phyloP scores from a whole-genome alignment of 2,329 filamentous ascomycete species.

The Sclerotinia nivalis region DNA sequence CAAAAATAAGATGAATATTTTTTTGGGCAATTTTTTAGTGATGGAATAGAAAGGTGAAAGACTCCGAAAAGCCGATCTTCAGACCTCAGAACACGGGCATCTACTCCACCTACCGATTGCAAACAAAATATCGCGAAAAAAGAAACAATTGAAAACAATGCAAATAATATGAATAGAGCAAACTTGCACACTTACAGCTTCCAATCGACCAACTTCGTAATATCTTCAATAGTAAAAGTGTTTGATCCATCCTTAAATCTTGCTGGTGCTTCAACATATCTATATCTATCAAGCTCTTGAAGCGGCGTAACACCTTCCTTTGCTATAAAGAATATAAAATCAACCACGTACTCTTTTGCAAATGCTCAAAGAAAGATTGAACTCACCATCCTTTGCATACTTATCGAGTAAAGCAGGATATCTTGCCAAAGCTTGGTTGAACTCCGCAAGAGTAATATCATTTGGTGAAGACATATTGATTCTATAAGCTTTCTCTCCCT shows the following conservation, averaged over 20 bases:
- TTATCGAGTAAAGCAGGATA: slow-evolving; percentile 36
- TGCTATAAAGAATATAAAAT: slow-evolving; percentile 30
- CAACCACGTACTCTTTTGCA: slow-evolving; percentile 21
- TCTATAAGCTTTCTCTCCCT: slow-evolving; percentile 2
- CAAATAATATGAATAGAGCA: not conserved
- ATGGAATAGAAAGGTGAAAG: not conserved
- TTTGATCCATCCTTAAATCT: slow-evolving; percentile 46
- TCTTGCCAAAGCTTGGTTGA: slow-evolving; percentile 36
- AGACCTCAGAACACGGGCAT: not conserved
- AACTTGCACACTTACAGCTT: slow-evolving; percentile 61
- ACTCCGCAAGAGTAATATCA: slow-evolving; percentile 35
- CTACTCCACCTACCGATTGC: not conserved
- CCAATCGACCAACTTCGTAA: slow-evolving; percentile 66
- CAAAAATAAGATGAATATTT: slow-evolving; percentile 16
- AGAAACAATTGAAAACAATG: slow-evolving; percentile 26
- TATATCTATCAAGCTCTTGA: slow-evolving; percentile 58
- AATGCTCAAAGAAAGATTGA: not conserved
- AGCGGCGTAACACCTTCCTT: slow-evolving; percentile 43
- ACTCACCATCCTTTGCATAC: slow-evolving; percentile 34
- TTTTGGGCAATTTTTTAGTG: not conserved
- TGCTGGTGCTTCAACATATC: slow-evolving; percentile 56
- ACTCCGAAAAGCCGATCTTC: slow-evolving; percentile 3
- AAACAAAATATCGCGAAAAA: slow-evolving; percentile 25
- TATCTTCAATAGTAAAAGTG: slow-evolving; percentile 52
- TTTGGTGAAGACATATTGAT: slow-evolving; percentile 32